A percentile compares a stretch with the other conserved stretches of the same genome.
Evolutionary conservation across 352 stramenopile species (phyloP).

Genomic region (Phytophthora colocasiae): DNA sequence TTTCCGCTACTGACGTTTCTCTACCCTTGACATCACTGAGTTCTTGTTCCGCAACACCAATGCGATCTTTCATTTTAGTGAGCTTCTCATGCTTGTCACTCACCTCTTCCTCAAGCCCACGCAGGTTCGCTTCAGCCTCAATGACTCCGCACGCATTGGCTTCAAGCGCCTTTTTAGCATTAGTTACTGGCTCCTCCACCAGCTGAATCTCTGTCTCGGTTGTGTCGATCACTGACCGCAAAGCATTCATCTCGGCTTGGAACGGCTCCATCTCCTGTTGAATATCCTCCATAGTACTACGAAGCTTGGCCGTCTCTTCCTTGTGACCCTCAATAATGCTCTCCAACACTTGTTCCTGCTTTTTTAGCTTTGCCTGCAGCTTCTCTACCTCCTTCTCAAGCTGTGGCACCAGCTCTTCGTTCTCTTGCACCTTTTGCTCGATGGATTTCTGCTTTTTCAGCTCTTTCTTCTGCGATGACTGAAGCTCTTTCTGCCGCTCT

Average conservation of each 20-base stretch:
- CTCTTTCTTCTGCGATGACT: slow-evolving; percentile 91
- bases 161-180: slow-evolving; percentile 84
- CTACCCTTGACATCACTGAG: slow-evolving; percentile 67
- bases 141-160: slow-evolving; percentile 62
- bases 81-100: slow-evolving; percentile 62
- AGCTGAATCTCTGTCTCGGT: slow-evolving; percentile 85
- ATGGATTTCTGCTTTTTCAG: slow-evolving; percentile 92
- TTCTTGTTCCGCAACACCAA: slow-evolving; percentile 85
- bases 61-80: slow-evolving; percentile 67
- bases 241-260: slow-evolving; percentile 71
- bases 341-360: slow-evolving; percentile 92
- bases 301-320: slow-evolving; percentile 74
- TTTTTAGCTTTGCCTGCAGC: slow-evolving; percentile 72
- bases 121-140: slow-evolving; percentile 61
- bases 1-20: slow-evolving; percentile 57
- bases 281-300: slow-evolving; percentile 74
- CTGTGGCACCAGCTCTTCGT: slow-evolving; percentile 88
- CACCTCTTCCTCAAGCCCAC: slow-evolving; percentile 74
- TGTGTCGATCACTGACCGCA: slow-evolving; percentile 83
- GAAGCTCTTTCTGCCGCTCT: slow-evolving; percentile 92
- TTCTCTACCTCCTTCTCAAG: slow-evolving; percentile 88
- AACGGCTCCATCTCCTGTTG: slow-evolving; percentile 85
- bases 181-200: slow-evolving; percentile 71
- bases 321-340: slow-evolving; percentile 79
- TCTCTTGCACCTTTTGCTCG: slow-evolving; percentile 81